Conservation (phyloP, 2,329 filamentous ascomycete genomes). For the Diaporthe sp. region DNA sequence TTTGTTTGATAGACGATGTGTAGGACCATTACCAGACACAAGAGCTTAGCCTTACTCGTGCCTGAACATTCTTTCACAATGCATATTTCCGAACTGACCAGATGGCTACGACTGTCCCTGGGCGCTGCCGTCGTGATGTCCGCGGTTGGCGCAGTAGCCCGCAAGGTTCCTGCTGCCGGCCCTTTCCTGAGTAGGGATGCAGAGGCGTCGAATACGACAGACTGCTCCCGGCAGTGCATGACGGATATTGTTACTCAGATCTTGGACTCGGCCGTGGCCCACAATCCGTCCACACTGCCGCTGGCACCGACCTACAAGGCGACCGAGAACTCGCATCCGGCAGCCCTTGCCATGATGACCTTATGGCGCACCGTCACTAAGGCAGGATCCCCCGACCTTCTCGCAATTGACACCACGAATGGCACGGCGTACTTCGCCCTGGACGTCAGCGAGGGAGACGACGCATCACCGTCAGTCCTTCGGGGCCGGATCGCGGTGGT, state of each 20-base stretch:
- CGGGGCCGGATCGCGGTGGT: conserved; percentile 42
- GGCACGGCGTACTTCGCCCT: conserved; percentile 41
- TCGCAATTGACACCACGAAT: conserved; percentile 36
- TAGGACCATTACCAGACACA: not conserved
- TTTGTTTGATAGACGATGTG: not conserved
- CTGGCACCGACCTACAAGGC: conserved; percentile 28
- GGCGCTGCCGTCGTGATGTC: not conserved
- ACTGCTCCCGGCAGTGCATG: conserved; percentile 3
- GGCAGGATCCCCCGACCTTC: conserved; percentile 40
- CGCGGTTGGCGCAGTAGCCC: not conserved
- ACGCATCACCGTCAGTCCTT: conserved; percentile 38
- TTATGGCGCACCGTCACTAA: conserved; percentile 41
- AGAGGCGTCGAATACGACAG: not conserved
- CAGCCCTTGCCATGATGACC: conserved; percentile 42
- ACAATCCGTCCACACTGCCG: conserved; percentile 11
- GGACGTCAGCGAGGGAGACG: conserved; percentile 41
- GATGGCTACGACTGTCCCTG: not conserved
- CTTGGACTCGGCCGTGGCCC: conserved; percentile 26
- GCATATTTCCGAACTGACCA: not conserved
- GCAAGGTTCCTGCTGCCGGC: not conserved
- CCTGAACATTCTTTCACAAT: not conserved
- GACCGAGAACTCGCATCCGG: conserved; percentile 40
- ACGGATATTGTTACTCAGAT: not conserved
- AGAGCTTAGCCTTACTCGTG: not conserved
- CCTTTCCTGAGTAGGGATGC: not conserved